These are phyloP conservation scores for Zhuliangozyma blackwelliae DNA, from an alignment of 1,139 yeast species.

Conservation along the genomic window DNA sequence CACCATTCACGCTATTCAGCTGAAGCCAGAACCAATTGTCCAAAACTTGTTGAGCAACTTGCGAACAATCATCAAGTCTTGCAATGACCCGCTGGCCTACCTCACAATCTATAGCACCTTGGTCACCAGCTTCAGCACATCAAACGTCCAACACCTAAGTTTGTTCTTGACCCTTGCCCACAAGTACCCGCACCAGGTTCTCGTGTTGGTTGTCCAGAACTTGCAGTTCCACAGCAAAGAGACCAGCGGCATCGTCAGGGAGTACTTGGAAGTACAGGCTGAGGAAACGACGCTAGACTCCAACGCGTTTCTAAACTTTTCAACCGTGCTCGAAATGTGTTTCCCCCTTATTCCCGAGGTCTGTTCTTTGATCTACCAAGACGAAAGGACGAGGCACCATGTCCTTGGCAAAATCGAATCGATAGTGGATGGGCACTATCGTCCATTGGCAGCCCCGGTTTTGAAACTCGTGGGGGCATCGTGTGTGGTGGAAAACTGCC, in stretches of 20 bases:
- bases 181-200: conserved; percentile 15
- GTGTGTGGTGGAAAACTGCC: conserved; percentile 33
- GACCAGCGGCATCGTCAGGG: conserved; percentile 17
- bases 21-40: conserved; percentile 1
- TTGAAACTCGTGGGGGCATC: conserved; percentile 29
- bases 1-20: background rate
- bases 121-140: conserved; percentile 15
- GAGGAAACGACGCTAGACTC: conserved; percentile 12
- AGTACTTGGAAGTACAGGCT: conserved; percentile 23
- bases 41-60: conserved; percentile 13
- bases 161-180: conserved; percentile 18
- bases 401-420: conserved; percentile 6
- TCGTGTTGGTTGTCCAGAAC: conserved; percentile 23
- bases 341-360: conserved; percentile 26
- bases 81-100: conserved; percentile 7
- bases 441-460: conserved; percentile 4
- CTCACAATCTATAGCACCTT: conserved; percentile 10
- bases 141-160: conserved; percentile 21
- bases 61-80: conserved; percentile 9
- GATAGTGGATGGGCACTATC: background rate
- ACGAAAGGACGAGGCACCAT: conserved; percentile 15
- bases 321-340: conserved; percentile 17
- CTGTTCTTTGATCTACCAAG: conserved; percentile 17
- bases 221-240: conserved; percentile 16
- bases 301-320: conserved; percentile 18